These are phyloP conservation scores for Saccharum spontaneum DNA, from an alignment of 176 grass and related monocot genomes.

Conservation along the genomic window DNA sequence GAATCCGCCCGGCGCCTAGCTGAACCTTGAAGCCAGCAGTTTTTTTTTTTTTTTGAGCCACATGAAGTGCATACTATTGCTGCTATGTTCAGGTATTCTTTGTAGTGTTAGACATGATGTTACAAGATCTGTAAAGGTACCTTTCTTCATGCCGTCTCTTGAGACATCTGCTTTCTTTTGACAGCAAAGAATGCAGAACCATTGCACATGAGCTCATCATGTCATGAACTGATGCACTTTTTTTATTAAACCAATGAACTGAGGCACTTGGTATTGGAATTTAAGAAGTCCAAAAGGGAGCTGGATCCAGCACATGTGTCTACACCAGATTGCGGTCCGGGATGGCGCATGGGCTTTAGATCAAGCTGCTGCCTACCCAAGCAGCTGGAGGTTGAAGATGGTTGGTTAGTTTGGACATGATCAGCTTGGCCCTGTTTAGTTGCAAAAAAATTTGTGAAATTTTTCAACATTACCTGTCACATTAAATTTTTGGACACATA, in stretches of 20 bases:
- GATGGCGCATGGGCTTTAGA: background rate
- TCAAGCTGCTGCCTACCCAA: background rate
- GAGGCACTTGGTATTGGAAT: background rate
- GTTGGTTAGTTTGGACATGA: background rate
- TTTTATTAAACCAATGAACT: background rate
- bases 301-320: background rate
- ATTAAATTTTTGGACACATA: too few relatives aligned
- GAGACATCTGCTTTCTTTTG: background rate
- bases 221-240: background rate
- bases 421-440: too few relatives aligned
- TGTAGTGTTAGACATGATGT: background rate
- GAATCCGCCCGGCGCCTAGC: too few relatives aligned
- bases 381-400: slow-evolving; percentile 13
- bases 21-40: background rate
- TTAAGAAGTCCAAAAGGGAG: background rate
- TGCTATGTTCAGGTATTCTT: background rate
- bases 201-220: slow-evolving; percentile 46
- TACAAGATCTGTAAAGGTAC: slow-evolving; percentile 21
- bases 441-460: too few relatives aligned
- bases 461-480: too few relatives aligned
- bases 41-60: background rate
- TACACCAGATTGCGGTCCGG: background rate
- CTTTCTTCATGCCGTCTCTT: background rate
- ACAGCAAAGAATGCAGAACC: slow-evolving; percentile 4
- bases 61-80: background rate